Percentiles rank a stretch among this genome's conserved stretches.
Conservation (phyloP, 2,329 filamentous ascomycete genomes). For the Cryphonectria radicalis region DNA sequence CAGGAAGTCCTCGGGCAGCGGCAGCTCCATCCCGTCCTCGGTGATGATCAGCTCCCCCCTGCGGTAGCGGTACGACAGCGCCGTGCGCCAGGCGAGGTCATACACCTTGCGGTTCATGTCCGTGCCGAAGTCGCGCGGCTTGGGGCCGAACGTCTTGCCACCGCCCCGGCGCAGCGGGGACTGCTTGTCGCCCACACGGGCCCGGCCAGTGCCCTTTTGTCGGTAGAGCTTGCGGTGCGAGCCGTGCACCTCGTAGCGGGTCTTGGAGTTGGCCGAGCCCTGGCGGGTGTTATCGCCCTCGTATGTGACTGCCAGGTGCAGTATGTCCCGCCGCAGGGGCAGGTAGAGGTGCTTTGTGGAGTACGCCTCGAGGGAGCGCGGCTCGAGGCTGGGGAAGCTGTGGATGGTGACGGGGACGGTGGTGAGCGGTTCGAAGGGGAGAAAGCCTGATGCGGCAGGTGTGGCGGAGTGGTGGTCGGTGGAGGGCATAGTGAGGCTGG, state of each 20-base stretch:
- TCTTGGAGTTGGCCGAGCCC: conserved; percentile 84
- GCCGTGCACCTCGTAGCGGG: conserved; percentile 80
- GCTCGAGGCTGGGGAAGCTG: conserved; percentile 87
- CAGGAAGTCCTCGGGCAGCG: conserved; percentile 54
- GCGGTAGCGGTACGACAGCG: conserved; percentile 87
- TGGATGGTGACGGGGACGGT: conserved; percentile 85
- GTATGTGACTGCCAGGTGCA: conserved; percentile 89
- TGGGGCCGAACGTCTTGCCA: conserved; percentile 87
- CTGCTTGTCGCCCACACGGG: conserved; percentile 80
- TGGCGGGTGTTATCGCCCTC: conserved; percentile 88
- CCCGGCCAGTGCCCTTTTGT: conserved; percentile 84
- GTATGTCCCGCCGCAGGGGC: conserved; percentile 85
- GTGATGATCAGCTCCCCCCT: conserved; percentile 86
- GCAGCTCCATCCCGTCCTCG: conserved; percentile 75
- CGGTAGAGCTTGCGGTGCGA: conserved; percentile 79
- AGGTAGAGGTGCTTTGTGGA: conserved; percentile 82
- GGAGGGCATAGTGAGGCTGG: conserved; percentile 29
- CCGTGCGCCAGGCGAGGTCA: conserved; percentile 92
- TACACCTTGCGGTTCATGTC: conserved; percentile 87
- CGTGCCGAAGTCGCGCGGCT: conserved; percentile 88
- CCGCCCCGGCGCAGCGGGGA: conserved; percentile 83
- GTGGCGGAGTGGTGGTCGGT: conserved; percentile 12
- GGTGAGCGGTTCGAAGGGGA: conserved; percentile 46
- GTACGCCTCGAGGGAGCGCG: conserved; percentile 76
- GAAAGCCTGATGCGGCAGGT: conserved; percentile 10